Base-by-base conservation (phyloP, 1,284 basidiomycete genomes). In the Ustilago bromivora region DNA sequence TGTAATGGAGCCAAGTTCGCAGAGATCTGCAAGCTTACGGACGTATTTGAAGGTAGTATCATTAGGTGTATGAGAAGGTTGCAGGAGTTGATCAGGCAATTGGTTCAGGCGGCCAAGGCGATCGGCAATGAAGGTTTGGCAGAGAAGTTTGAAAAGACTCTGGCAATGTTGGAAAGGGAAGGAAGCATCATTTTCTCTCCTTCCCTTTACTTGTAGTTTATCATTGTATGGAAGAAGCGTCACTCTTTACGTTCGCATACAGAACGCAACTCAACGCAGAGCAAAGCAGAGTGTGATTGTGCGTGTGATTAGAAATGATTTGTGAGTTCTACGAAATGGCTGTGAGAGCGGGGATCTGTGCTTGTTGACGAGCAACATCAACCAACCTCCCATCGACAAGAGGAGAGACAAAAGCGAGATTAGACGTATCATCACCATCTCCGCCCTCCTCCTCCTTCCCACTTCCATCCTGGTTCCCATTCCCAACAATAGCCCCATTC, bases 1-100 rank as follows among this genome's bases (percentile, higher is more conserved):
- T 99, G 96, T 88, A 91, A 94, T 38, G 97, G 97, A 1, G 93
- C 94, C n/a, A 94, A 94, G 38, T 99, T 99, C 87, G 89, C 93
- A 0, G 96, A 99, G 46, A 95, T 98, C 70, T 95, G 94, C 90
- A 97, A 98, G 93, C 89, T 95, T 83, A 96, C 96, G 1, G 96
- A 98, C 86, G 93, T 96, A 66, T 99, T 99, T 81, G 97, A 99
- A 85, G 96, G 96, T 43, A 95, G 92, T 66, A 78, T 86, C 59
- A 86, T 86, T 69, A 92, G 96, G 65, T 94, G 95, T 7, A 98
- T 99, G 89, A 89, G 97, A 57, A 91, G 97, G 12, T 87, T 99
- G 35, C 94, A 96, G 74, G 97, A 99, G 87, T 90, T 99, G 40
- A 89, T 99, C 34, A 90, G 96, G 46, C 97, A 99, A 87, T 97